phyloP scores from a whole-genome alignment of 257 asterid species.

The Solanum sparsipilum region DNA sequence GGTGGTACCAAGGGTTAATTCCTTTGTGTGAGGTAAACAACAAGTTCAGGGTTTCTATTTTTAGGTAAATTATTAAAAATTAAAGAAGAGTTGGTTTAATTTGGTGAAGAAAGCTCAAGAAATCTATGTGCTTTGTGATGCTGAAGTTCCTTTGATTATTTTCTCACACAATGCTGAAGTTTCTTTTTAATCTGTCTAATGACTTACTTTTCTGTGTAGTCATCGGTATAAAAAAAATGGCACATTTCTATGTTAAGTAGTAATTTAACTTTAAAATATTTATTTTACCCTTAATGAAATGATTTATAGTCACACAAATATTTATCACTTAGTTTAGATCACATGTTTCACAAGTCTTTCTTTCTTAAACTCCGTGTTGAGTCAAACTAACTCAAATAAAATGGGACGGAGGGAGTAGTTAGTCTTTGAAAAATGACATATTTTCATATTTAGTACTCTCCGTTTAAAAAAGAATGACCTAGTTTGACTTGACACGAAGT shows the following conservation, averaged over 20 bases:
- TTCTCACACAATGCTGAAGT: conserved; percentile 35
- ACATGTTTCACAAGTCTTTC: neutral
- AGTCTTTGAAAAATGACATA: neutral
- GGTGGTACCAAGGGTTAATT: neutral
- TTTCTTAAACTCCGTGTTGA: fast-evolving
- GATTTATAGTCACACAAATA: neutral
- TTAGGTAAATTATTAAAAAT: conserved; percentile 10
- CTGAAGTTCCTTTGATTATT: conserved; percentile 35
- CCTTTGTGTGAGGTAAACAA: neutral
- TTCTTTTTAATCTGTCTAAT: too few relatives aligned
- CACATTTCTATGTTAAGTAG: too few relatives aligned
- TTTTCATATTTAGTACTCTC: neutral
- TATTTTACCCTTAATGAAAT: too few relatives aligned
- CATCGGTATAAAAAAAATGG: too few relatives aligned
- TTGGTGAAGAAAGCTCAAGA: neutral
- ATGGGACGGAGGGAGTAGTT: neutral
- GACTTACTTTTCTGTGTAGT: neutral
- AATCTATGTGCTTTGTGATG: neutral
- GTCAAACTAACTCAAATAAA: neutral
- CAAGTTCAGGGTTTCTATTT: conserved; percentile 30
- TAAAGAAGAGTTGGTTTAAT: neutral
- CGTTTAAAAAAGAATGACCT: too few relatives aligned
- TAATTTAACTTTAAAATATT: too few relatives aligned
- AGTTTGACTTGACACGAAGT: neutral
- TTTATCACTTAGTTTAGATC: neutral